phyloP scores from a whole-genome alignment of 441 rosid species.

The Populus hybrid region DNA sequence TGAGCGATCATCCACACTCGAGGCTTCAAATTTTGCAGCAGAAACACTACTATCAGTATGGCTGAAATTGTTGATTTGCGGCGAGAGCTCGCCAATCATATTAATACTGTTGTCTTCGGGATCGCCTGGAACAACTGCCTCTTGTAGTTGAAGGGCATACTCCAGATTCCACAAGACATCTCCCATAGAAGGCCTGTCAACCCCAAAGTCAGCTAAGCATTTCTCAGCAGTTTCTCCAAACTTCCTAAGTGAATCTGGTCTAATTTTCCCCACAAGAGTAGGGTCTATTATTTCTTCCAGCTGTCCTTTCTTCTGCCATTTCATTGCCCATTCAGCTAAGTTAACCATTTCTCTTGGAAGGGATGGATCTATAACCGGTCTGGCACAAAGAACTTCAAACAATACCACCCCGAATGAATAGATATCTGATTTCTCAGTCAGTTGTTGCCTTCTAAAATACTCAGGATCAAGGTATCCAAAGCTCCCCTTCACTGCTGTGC shows the following conservation, averaged over 20 bases:
- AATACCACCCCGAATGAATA: not conserved
- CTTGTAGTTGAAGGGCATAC: not conserved
- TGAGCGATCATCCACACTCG: constrained; percentile 59
- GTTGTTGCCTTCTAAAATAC: constrained; percentile 2
- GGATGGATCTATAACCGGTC: constrained; percentile 64
- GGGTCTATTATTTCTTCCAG: constrained; percentile 60
- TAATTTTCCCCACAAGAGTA: not conserved
- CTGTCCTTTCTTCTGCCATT: constrained; percentile 79
- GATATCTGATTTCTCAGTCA: not conserved
- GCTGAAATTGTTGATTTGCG: constrained; percentile 67
- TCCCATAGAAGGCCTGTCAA: not conserved
- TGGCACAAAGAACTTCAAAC: not conserved
- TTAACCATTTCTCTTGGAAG: constrained; percentile 77
- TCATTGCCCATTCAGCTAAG: constrained; percentile 89
- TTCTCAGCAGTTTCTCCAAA: constrained; percentile 2
- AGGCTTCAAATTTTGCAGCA: constrained; percentile 34
- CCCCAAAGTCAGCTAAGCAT: not conserved
- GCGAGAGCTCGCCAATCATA: constrained; percentile 72
- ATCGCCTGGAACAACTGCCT: constrained; percentile 55
- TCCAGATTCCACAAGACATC: constrained; percentile 1
- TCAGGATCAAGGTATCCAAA: constrained; percentile 1
- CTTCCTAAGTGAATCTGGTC: constrained; percentile 2
- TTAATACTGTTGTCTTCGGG: constrained; percentile 70
- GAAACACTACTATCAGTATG: constrained; percentile 36
- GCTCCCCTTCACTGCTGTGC: not conserved